Conservation (phyloP, 129 eudicot genomes). For the Cynara cardunculus region DNA sequence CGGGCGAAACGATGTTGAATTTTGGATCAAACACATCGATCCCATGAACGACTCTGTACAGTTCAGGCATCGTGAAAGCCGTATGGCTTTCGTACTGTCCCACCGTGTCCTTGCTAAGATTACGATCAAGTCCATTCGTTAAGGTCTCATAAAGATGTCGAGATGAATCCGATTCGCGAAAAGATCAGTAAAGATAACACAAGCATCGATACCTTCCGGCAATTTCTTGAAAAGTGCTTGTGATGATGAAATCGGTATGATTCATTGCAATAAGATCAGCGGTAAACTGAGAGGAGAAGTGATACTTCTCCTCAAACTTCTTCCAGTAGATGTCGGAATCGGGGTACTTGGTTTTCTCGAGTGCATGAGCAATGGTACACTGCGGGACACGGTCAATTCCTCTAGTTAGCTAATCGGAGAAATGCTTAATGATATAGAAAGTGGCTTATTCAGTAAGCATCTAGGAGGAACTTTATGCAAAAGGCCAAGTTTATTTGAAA, state of each 20-base stretch:
- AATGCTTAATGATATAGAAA: no score
- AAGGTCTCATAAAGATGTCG: not conserved
- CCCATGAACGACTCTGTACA: conserved; percentile 34
- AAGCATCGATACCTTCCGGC: conserved; percentile 21
- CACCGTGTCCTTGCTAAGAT: conserved; percentile 23
- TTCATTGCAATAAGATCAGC: conserved; percentile 34
- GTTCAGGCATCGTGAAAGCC: conserved; percentile 31
- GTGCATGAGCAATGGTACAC: conserved; percentile 32
- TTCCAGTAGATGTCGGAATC: conserved; percentile 22
- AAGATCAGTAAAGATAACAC: not conserved
- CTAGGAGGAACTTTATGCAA: no score
- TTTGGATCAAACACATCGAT: conserved; percentile 31
- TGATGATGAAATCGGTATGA: conserved; percentile 33
- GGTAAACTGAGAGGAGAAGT: conserved; percentile 27
- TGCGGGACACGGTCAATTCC: not conserved
- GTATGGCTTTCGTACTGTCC: conserved; percentile 34
- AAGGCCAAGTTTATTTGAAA: no score
- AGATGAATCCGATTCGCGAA: not conserved
- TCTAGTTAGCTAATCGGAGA: not conserved
- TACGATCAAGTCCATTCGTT: not conserved
- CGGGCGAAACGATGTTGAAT: conserved; percentile 33
- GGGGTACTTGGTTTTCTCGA: conserved; percentile 30
- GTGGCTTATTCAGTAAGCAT: no score
- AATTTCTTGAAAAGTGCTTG: conserved; percentile 27
- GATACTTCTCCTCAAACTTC: conserved; percentile 22